These are phyloP conservation scores for Fusarium mangiferae DNA, from an alignment of 2,329 filamentous ascomycete genomes.

Conservation along the genomic window DNA sequence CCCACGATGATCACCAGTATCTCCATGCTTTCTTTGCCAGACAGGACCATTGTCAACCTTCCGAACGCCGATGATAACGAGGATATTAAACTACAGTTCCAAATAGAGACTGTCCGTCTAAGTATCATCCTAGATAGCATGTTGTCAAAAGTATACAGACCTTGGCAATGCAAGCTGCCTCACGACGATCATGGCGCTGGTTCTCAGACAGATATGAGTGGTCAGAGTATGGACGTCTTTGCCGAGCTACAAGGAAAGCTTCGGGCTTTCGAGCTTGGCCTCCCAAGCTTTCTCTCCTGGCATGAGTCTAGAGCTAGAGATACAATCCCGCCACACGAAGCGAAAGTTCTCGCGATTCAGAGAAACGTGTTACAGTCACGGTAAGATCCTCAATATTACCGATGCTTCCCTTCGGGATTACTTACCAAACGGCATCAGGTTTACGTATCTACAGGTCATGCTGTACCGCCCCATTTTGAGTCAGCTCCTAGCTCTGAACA, in stretches of 20 bases:
- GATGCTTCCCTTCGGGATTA: accelerated
- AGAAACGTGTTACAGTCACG: background rate
- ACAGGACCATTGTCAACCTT: background rate
- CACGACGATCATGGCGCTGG: background rate
- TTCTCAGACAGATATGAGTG: background rate
- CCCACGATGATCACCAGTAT: background rate
- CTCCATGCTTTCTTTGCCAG: background rate
- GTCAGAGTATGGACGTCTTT: background rate
- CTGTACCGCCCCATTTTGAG: background rate
- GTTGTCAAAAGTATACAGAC: background rate
- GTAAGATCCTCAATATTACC: background rate
- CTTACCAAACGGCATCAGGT: accelerated
- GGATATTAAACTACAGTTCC: background rate
- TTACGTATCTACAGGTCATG: background rate
- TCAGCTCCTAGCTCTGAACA: background rate
- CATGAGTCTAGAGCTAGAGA: background rate
- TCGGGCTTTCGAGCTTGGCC: background rate
- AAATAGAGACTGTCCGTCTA: background rate
- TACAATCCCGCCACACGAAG: background rate
- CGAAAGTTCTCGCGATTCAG: background rate
- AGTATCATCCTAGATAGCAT: background rate
- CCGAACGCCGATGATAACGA: accelerated
- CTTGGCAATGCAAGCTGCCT: background rate
- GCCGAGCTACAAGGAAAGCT: background rate
- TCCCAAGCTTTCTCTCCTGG: background rate